These are phyloP conservation scores for Camellia lanceoleosa DNA, from an alignment of 148 eudicot species.

Conservation along the genomic window DNA sequence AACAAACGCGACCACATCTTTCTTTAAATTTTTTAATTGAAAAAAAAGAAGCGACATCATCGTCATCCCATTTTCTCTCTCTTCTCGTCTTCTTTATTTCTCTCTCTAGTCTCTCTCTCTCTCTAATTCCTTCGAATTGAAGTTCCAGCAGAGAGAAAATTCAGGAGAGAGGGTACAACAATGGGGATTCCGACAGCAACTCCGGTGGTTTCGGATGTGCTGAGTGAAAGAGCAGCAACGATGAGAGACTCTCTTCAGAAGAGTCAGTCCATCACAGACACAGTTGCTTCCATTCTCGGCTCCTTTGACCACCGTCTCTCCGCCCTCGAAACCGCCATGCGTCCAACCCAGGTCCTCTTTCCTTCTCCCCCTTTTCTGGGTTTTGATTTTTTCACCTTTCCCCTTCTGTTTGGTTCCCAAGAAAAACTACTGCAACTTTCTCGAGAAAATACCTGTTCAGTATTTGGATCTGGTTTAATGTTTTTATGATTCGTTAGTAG, in stretches of 20 bases:
- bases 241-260: conserved; percentile 84
- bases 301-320: conserved; percentile 97
- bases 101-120: background rate
- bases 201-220: conserved; percentile 32
- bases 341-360: conserved; percentile 77
- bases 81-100: background rate
- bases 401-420: conserved; percentile 9
- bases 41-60: no score
- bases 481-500: background rate
- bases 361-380: background rate
- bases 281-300: conserved; percentile 72
- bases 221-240: conserved; percentile 63
- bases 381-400: background rate
- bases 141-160: background rate
- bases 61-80: no score
- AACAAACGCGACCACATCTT: no score
- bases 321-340: conserved; percentile 97
- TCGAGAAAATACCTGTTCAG: background rate
- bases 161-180: background rate
- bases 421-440: background rate
- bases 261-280: conserved; percentile 78
- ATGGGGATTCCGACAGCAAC: conserved; percentile 41
- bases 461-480: background rate
- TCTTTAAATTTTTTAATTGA: no score
- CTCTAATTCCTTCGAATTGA: background rate